Conservation (phyloP, 192 early-diverging fungal genomes). For the Dimargaris cristalligena region DNA sequence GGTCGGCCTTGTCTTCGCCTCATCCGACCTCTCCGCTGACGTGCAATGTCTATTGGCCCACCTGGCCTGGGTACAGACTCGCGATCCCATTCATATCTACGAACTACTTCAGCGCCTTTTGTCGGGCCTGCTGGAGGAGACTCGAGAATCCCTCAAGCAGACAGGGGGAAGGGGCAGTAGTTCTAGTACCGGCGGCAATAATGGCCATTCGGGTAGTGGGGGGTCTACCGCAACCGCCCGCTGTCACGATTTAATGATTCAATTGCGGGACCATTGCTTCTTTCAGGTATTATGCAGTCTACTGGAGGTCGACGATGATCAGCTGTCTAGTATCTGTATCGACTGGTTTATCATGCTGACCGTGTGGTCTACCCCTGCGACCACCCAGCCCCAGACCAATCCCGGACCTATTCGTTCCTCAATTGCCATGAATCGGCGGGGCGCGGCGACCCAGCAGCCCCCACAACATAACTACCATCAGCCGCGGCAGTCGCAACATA, state of each 20-base stretch:
- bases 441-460: too few species aligned
- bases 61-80: too few species aligned
- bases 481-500: too few species aligned
- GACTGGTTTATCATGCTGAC: neutral
- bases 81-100: neutral
- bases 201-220: too few species aligned
- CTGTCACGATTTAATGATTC: neutral
- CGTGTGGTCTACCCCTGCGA: neutral
- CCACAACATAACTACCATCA: too few species aligned
- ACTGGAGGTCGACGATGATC: neutral
- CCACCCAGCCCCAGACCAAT: too few species aligned
- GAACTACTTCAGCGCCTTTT: neutral
- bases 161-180: too few species aligned
- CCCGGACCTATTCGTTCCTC: too few species aligned
- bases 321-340: neutral
- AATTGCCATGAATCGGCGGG: too few species aligned
- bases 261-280: neutral
- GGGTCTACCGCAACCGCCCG: too few species aligned
- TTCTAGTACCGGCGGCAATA: too few species aligned
- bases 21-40: neutral
- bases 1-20: neutral
- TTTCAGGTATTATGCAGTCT: neutral
- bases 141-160: neutral
- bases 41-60: neutral
- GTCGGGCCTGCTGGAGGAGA: neutral